Evolutionary conservation across 805 yeast genomes (phyloP), one percentile per base, ranked within the genome.

Genomic region (Barnettozyma californica): DNA sequence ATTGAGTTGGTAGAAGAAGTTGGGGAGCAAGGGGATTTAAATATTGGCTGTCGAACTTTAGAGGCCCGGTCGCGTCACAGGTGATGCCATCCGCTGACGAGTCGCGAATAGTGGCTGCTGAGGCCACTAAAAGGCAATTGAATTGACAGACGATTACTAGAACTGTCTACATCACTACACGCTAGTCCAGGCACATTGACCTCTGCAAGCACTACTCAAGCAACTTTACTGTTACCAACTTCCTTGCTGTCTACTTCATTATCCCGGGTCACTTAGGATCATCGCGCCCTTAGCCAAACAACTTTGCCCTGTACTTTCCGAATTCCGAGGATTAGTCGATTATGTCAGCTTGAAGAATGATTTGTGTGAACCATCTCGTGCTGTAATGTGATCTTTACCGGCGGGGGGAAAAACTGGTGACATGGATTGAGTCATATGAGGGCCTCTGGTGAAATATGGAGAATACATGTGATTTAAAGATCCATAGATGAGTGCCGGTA

Each of bases 1-100:
- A n/a, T 10, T 31, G 43, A 20, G 43, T 8, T 14, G 11, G n/a
- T n/a, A 10, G 9, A 8, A 38, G 21, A 19, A 13, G 36, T 38
- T 38, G 25, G 25, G 41, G 27, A 20, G 27, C 27, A 19, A 38
- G 21, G 41, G 29, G 41, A 35, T 35, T 35, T 35, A 35, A 35
- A 35, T 35, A 35, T 35, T 19, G 38, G 11, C 38, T 19, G 38
- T 35, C 38, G 38, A 35, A 19, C 14, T 29, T 16, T 5, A 16
- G 11, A 16, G 25, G 20, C 41, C 26, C 27, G 41, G 38, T 35
- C 16, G 27, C 18, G 19, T 20, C 43, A 26, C 33, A 40, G 21
- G 20, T 25, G 43, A 40, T 40, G 43, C 43, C 43, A 40, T 20
- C 43, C 33, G 43, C 31, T 40, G 43, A 40, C 41, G 41, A 21